Evolutionary conservation across 2,329 filamentous ascomycete genomes (phyloP).

Genomic region (Penicillium nordicum): DNA sequence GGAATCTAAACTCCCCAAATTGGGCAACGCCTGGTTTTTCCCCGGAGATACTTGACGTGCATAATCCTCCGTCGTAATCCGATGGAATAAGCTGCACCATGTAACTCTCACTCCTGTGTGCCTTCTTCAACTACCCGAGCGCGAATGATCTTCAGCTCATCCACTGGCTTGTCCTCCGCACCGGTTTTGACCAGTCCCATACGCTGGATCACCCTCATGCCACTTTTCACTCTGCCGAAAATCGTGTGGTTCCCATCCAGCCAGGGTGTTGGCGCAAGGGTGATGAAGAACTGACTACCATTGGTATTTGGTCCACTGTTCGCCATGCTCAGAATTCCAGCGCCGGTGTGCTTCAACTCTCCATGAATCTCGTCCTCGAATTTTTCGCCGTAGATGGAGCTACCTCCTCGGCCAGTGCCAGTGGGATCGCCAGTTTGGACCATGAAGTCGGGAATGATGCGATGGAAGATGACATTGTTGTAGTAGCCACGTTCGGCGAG

Average conservation of each 20-base stretch:
- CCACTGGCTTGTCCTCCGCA: constrained; percentile 71
- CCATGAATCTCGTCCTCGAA: constrained; percentile 88
- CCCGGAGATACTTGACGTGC: not conserved
- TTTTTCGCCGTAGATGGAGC: constrained; percentile 85
- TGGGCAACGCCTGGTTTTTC: not conserved
- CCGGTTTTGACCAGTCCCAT: constrained; percentile 87
- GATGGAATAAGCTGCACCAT: not conserved
- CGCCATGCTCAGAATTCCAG: constrained; percentile 93
- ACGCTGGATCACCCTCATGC: constrained; percentile 77
- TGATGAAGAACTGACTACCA: constrained; percentile 94
- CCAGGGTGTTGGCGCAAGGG: constrained; percentile 91
- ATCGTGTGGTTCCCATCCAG: constrained; percentile 96
- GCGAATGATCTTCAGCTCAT: constrained; percentile 75
- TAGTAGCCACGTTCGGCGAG: constrained; percentile 84
- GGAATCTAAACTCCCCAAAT: not conserved
- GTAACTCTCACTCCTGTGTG: constrained; percentile 39
- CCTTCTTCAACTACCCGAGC: constrained; percentile 67
- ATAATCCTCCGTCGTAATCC: not conserved
- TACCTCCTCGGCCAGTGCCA: constrained; percentile 84
- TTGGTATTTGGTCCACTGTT: constrained; percentile 93
- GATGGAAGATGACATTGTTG: constrained; percentile 81
- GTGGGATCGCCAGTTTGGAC: constrained; percentile 92
- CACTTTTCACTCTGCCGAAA: constrained; percentile 83
- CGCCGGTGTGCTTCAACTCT: constrained; percentile 82
- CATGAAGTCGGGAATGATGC: constrained; percentile 96